Evolutionary conservation across 371 early-diverging fungal genomes (phyloP).

Genomic region (Enterospora canceri): DNA sequence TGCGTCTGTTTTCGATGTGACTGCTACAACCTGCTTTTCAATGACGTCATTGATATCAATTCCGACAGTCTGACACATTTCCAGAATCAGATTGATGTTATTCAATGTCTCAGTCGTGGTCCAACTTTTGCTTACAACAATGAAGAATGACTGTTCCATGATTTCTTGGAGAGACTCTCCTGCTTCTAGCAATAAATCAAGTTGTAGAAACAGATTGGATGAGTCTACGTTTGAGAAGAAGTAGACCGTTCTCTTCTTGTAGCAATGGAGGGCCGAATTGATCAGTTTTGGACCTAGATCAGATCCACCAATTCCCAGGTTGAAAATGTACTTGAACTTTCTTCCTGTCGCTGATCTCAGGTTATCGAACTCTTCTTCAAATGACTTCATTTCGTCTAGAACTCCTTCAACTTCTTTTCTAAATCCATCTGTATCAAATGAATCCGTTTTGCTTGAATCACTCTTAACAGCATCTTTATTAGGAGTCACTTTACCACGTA

Average conservation of each 20-base stretch:
- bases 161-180: slow-evolving; percentile 70
- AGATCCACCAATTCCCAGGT: slow-evolving; percentile 98
- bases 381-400: slow-evolving; percentile 72
- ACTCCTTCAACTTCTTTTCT: slow-evolving; percentile 66
- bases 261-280: slow-evolving; percentile 79
- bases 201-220: slow-evolving; percentile 60
- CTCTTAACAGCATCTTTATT: too few relatives aligned
- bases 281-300: slow-evolving; percentile 97
- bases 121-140: slow-evolving; percentile 91
- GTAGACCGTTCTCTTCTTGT: slow-evolving; percentile 64
- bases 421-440: too few relatives aligned
- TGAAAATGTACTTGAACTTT: slow-evolving; percentile 77
- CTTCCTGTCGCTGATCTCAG: slow-evolving; percentile 81
- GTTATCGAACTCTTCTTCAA: slow-evolving; percentile 67
- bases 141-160: slow-evolving; percentile 80
- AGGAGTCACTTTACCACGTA: too few relatives aligned
- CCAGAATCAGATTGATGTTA: slow-evolving; percentile 74
- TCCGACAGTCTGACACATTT: slow-evolving; percentile 10
- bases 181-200: too few relatives aligned
- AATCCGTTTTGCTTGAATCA: too few relatives aligned
- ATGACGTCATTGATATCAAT: slow-evolving; percentile 58
- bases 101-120: slow-evolving; percentile 95
- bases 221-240: slow-evolving; percentile 96
- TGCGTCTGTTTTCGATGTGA: too few relatives aligned
- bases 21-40: slow-evolving; percentile 84